Percentiles rank a stretch among this genome's conserved stretches.
Evolutionary conservation across 495 filamentous ascomycete species (phyloP).

Genomic region (Lasiosphaeria hispida): DNA sequence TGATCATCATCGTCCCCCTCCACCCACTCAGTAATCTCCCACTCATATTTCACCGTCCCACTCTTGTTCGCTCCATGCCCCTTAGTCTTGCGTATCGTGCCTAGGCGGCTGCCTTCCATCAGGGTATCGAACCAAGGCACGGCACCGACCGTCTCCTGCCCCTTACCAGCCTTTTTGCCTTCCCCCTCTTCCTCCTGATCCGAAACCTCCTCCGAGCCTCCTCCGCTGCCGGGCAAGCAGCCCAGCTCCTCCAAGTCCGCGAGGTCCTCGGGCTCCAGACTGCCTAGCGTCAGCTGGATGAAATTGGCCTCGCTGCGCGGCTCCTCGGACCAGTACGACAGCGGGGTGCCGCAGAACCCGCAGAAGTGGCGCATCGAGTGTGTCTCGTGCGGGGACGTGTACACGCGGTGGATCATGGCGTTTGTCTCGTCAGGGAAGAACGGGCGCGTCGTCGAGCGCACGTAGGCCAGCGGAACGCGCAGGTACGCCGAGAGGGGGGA

Average conservation of each 20-base stretch:
- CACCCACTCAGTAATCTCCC: conserved; percentile 80
- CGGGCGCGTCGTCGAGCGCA: conserved; percentile 65
- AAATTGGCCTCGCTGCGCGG: conserved; percentile 66
- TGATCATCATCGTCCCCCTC: conserved; percentile 59
- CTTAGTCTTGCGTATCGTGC: conserved; percentile 59
- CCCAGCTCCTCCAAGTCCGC: conserved; percentile 65
- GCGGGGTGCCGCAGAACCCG: conserved; percentile 81
- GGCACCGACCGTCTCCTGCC: conserved; percentile 44
- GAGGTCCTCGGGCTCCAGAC: conserved; percentile 63
- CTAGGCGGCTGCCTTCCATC: conserved; percentile 69
- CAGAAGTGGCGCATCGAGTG: conserved; percentile 75
- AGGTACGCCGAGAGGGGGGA: conserved; percentile 70
- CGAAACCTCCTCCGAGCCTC: conserved; percentile 39
- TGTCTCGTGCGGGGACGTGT: conserved; percentile 58
- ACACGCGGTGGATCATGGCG: conserved; percentile 65
- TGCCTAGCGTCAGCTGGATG: conserved; percentile 73
- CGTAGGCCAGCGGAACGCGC: conserved; percentile 74
- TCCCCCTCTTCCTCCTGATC: conserved; percentile 18
- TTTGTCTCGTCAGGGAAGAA: conserved; percentile 78
- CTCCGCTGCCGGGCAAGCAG: conserved; percentile 51
- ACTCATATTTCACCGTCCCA: conserved; percentile 65
- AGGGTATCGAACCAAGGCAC: conserved; percentile 82
- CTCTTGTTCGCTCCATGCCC: conserved; percentile 56
- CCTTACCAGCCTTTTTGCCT: conserved; percentile 20
- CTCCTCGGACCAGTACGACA: conserved; percentile 76